Base-by-base conservation (phyloP, 805 yeast genomes). In the Huiozyma naganishii region DNA sequence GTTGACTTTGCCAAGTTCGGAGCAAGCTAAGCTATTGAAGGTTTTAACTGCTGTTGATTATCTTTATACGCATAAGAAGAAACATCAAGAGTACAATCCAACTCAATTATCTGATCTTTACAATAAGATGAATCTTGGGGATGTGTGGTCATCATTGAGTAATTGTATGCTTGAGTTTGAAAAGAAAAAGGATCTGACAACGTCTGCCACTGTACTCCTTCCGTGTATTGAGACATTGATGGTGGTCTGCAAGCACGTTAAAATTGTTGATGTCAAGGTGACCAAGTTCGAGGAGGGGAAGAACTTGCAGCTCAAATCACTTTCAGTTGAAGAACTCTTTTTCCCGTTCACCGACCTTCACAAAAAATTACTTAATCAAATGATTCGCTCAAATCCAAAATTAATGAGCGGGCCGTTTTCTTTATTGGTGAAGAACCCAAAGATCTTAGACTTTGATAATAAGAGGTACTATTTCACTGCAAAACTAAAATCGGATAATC, bases 321-420 rank as follows among this genome's bases (percentile, higher is more conserved):
- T 83, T 49, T 86, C 90, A 3, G 77, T 84, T 44, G 94, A 84
- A 54, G 76, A 77, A 44, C 62, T 86, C 46, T 87, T 89, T 65
- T 84, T 84, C 59, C 74, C 88, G 0, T 90, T 90, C 57, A 87
- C 96, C 1, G 90, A 86, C 50, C 82, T 83, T 50, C 96, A 89
- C 60, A 81, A 85, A 57, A 84, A 83, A 67, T 77, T 88, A 35
- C 69, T 92, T 56, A 92, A 92, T 58, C 87, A 81, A 57, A 84
- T 92, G 94, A 90, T 92, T 29, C 72, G 96, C 49, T 73, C 82
- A 13, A 89, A 87, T 61, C 94, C 97, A 0, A 85, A 88, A 53
- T 70, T 92, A 52, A 85, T 90, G 95, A 83, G 90, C 61, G 98
- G 98, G 0, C 95, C 97, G 11, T 88, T 92, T 58, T 77, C 95